phyloP scores from a whole-genome alignment of 331 rosid species.

The Rosa hybrid region DNA sequence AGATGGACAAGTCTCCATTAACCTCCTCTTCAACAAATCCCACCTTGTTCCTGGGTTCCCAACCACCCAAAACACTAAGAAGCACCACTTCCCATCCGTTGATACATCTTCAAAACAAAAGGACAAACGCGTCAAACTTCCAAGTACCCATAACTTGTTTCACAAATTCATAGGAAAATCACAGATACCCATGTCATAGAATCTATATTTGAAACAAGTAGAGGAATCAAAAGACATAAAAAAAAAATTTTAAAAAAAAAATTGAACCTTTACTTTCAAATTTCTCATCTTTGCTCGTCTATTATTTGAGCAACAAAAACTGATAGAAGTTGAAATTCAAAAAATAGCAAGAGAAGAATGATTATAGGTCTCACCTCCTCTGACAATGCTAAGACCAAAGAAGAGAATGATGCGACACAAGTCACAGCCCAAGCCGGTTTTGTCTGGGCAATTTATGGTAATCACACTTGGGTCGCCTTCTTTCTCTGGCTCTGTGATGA shows the following conservation, averaged over 20 bases:
- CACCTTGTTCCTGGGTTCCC: slow-evolving; percentile 76
- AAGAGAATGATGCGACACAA: slow-evolving; percentile 92
- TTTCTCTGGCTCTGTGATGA: slow-evolving; percentile 55
- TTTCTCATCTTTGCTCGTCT: background rate
- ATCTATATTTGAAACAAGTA: background rate
- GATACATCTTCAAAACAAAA: slow-evolving; percentile 67
- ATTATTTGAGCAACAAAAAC: too few relatives aligned
- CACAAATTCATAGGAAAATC: background rate
- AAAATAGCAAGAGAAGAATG: background rate
- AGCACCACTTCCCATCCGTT: slow-evolving; percentile 98
- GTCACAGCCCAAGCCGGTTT: slow-evolving; percentile 88
- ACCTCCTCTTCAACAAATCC: slow-evolving; percentile 77
- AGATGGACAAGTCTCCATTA: slow-evolving; percentile 77
- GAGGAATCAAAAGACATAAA: background rate
- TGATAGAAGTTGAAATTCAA: background rate
- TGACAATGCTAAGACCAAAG: slow-evolving; percentile 84
- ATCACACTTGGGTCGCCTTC: slow-evolving; percentile 73
- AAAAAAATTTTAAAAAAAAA: too few relatives aligned
- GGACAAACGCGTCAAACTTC: slow-evolving; percentile 10
- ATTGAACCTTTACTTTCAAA: background rate
- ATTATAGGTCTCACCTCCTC: slow-evolving; percentile 64
- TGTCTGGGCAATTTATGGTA: slow-evolving; percentile 94
- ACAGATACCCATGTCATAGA: background rate
- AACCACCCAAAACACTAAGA: slow-evolving; percentile 80
- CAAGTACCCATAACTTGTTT: slow-evolving; percentile 12